phyloP scores from a whole-genome alignment of 345 rosid genomes.

The Populus deltoides region DNA sequence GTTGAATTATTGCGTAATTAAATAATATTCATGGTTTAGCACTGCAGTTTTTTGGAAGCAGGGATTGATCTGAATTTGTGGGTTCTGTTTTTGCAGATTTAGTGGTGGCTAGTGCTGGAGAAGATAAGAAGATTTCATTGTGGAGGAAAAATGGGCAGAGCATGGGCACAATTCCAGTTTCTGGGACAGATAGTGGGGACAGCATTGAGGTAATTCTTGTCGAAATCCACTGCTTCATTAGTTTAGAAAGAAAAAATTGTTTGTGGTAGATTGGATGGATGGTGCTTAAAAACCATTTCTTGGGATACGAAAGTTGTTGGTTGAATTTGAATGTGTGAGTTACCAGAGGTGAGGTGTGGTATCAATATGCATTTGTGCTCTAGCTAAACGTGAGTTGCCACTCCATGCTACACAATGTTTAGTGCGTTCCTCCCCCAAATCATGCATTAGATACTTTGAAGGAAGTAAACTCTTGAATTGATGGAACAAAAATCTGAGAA shows the following conservation, averaged over 20 bases:
- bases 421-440: neutral
- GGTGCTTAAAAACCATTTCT: neutral
- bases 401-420: neutral
- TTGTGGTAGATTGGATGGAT: neutral
- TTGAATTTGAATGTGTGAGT: neutral
- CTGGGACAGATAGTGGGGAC: slow-evolving; percentile 74
- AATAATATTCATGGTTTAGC: neutral
- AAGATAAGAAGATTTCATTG: slow-evolving; percentile 86
- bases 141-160: slow-evolving; percentile 81
- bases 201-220: slow-evolving; percentile 51
- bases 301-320: neutral
- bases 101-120: slow-evolving; percentile 97
- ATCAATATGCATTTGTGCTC: neutral
- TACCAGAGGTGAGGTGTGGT: neutral
- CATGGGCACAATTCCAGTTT: slow-evolving; percentile 73
- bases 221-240: neutral
- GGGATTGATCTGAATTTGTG: neutral
- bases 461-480: too few relatives aligned
- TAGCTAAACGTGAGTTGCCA: neutral
- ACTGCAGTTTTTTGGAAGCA: neutral
- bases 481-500: neutral
- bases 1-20: neutral
- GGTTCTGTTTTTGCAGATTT: slow-evolving; percentile 53
- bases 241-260: neutral
- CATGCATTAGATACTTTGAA: neutral